phyloP scores from a whole-genome alignment of 768 basidiomycete species.

The Ramaria sp. region DNA sequence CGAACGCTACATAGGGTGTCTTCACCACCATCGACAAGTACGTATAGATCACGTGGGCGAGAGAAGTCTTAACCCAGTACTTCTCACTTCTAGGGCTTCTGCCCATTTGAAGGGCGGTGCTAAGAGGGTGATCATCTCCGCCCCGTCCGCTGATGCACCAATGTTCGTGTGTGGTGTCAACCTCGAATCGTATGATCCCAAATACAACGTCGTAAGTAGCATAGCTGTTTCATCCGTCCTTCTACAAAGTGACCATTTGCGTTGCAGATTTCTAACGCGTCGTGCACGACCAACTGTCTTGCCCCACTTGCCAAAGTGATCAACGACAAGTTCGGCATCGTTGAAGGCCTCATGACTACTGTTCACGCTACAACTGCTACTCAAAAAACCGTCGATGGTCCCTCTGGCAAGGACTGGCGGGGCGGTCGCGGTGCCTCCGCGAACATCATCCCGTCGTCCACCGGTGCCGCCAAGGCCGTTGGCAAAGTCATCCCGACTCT shows the following conservation, averaged over 20 bases:
- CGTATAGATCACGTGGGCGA: conserved; percentile 12
- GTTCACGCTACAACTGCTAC: conserved; percentile 96
- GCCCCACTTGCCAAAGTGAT: conserved; percentile 98
- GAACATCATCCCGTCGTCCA: conserved; percentile 99
- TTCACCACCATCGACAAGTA: conserved; percentile 94
- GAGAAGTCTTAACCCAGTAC: not conserved
- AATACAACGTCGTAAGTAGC: conserved; percentile 68
- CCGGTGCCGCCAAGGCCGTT: conserved; percentile 98
- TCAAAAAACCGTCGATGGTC: conserved; percentile 91
- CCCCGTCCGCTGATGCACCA: conserved; percentile 92
- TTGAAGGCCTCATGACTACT: conserved; percentile 98
- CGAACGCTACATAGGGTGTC: conserved; percentile 55
- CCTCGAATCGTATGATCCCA: conserved; percentile 82
- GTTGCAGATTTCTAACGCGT: conserved; percentile 86
- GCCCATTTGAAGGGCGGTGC: conserved; percentile 97
- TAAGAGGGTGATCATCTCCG: conserved; percentile 99
- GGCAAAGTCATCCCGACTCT: conserved; percentile 94
- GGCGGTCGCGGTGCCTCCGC: conserved; percentile 91
- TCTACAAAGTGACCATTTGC: not conserved
- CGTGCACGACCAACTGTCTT: conserved; percentile 99
- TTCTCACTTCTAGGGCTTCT: conserved; percentile 44
- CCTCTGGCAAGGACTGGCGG: conserved; percentile 94
- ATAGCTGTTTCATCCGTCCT: not conserved
- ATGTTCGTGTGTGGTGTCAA: conserved; percentile 97
- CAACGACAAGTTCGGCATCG: conserved; percentile 92